Evolutionary conservation across 768 basidiomycete species (phyloP), one percentile per base, ranked within the genome.

Genomic region (Jaapia argillacea): DNA sequence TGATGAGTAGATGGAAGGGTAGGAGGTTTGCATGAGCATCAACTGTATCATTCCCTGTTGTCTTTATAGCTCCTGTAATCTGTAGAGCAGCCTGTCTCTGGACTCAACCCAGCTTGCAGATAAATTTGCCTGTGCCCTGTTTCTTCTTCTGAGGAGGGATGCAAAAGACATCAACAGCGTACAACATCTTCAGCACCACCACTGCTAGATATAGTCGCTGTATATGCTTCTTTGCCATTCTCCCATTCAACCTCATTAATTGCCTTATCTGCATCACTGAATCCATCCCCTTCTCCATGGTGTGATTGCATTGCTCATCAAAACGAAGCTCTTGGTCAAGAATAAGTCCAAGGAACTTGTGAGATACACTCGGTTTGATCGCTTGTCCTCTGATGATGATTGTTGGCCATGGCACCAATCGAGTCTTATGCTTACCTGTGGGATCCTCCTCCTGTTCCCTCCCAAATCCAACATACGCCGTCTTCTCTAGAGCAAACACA

Each of bases 321-420:
- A 56, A 66, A 0, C 47, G 18, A 2, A 68, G 47, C 35, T 53
- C 51, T 1, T 54, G 38, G 49, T 67, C 63, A 1, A 65, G 18
- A 4, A 49, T 24, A 0, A 68, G 45, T 0, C 65, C 66, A 0
- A 67, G 54, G 43, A 60, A 59, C 26, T 55, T 58, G 42, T 53
- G 47, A 1, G 43, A 26, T 4, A 14, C 21, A 6, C 41, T 13
- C 4, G 60, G 48, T n/a, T 45, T 26, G 38, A 63, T 55, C n/a
- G 37, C 40, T 22, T 52, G 26, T 2, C 27, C 24, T 2, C 39
- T 38, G 2, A 61, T 47, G 18, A 20, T 21, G 4, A 53, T 24
- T 12, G 37, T 3, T 1, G 55, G 53, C 3, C 46, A 26, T 6
- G 26, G 16, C 4, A 27, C 5, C 2, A 45, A 40, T 28, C 40